phyloP scores from a whole-genome alignment of 2,329 filamentous ascomycete genomes.

The Chalaropsis ovoidea region DNA sequence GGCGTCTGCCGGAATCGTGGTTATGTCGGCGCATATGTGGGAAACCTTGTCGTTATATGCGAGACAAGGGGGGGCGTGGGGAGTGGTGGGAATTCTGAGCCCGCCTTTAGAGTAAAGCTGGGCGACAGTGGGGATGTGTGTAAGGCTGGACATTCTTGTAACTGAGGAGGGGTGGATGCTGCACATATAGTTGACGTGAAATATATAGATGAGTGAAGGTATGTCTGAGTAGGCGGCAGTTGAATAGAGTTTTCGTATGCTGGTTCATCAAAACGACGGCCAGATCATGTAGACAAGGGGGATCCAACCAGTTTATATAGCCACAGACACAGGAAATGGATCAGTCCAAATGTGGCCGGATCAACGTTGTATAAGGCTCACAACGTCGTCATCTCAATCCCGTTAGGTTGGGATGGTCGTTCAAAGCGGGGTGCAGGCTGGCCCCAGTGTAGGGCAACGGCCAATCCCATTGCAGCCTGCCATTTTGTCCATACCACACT shows the following conservation, averaged over 20 bases:
- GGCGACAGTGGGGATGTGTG: conserved; percentile 5
- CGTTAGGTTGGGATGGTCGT: not conserved
- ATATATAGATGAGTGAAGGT: no score
- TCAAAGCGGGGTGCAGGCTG: not conserved
- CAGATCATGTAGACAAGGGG: no score
- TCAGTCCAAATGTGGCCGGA: not conserved
- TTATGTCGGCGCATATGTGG: conserved; percentile 69
- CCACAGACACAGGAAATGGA: not conserved
- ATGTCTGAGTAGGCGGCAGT: no score
- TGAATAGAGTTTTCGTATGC: no score
- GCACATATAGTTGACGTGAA: no score
- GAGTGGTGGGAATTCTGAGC: not conserved
- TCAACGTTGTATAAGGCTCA: not conserved
- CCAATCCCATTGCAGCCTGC: no score
- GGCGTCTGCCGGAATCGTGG: conserved; percentile 62
- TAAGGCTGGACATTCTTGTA: not conserved
- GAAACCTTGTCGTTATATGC: conserved; percentile 61
- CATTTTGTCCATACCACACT: not conserved
- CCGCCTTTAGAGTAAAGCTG: not conserved
- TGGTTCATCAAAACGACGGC: no score
- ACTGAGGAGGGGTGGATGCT: not conserved
- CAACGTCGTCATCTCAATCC: not conserved
- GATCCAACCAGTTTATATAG: not conserved
- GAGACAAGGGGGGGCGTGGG: not conserved
- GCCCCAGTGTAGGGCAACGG: not conserved